A percentile compares a stretch with the other conserved stretches of the same genome.
These are phyloP conservation scores for Fraxinus excelsior DNA, from an alignment of 257 asterid species.

Conservation along the genomic window DNA sequence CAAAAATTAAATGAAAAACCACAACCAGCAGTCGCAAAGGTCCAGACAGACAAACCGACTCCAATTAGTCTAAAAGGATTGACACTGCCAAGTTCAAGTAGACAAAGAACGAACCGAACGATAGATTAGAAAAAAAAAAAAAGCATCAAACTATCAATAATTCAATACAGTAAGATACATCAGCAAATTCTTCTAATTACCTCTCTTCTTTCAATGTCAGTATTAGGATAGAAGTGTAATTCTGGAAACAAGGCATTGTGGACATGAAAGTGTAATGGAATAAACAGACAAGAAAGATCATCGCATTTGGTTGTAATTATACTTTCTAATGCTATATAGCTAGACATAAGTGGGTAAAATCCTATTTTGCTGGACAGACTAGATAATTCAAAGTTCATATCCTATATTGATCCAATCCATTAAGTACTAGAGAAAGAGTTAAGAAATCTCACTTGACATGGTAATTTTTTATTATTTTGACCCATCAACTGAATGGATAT, in stretches of 20 bases:
- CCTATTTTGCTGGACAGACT: neutral
- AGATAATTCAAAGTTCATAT: neutral
- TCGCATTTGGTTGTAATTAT: neutral
- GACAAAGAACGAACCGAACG: slow-evolving; percentile 24
- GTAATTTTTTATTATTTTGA: neutral
- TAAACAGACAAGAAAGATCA: neutral
- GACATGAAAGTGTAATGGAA: neutral
- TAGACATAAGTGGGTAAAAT: neutral
- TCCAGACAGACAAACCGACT: slow-evolving; percentile 91
- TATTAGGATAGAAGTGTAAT: neutral
- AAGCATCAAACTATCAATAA: slow-evolving; percentile 1
- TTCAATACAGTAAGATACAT: neutral
- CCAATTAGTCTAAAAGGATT: slow-evolving; percentile 97
- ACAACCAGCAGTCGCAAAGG: slow-evolving; percentile 81
- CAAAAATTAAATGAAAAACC: slow-evolving; percentile 83
- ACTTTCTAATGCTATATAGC: neutral
- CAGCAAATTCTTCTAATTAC: neutral
- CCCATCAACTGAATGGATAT: neutral
- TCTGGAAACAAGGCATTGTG: neutral
- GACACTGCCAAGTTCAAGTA: slow-evolving; percentile 60
- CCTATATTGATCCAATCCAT: neutral
- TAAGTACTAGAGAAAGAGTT: neutral
- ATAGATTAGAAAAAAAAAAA: slow-evolving; percentile 5
- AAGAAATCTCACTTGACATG: no score
- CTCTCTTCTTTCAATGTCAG: neutral